Percentiles rank a stretch among this genome's conserved stretches.
phyloP scores from a whole-genome alignment of 129 eudicot species.

The Helichrysum umbraculigerum region DNA sequence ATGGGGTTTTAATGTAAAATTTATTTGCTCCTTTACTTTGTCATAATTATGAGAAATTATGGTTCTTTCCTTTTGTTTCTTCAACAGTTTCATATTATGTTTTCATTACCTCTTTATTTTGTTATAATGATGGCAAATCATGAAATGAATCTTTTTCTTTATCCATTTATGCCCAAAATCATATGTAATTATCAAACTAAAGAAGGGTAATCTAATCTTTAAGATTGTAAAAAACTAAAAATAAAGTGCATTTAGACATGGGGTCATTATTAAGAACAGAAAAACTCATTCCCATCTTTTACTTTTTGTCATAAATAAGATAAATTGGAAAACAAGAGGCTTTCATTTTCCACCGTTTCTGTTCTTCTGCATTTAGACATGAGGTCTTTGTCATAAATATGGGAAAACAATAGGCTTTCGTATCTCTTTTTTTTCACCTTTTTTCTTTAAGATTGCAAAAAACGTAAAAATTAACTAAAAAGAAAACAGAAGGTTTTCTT shows the following conservation, averaged over 20 bases:
- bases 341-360: neutral
- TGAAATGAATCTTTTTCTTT: conserved; percentile 30
- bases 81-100: neutral
- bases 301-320: conserved; percentile 10
- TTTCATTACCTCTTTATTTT: conserved; percentile 34
- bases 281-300: conserved; percentile 3
- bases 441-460: neutral
- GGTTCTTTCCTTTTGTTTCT: neutral
- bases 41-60: conserved; percentile 6
- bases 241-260: conserved; percentile 26
- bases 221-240: conserved; percentile 17
- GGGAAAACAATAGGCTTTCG: neutral
- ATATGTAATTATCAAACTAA: conserved; percentile 27
- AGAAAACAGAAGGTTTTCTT: neutral
- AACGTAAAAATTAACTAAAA: neutral
- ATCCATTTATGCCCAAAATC: conserved; percentile 31
- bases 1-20: conserved; percentile 22
- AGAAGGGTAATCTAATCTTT: conserved; percentile 26
- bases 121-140: conserved; percentile 35
- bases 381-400: neutral
- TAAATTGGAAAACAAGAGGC: too few species aligned
- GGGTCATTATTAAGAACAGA: neutral
- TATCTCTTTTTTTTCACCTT: neutral
- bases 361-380: neutral
- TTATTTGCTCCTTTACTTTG: conserved; percentile 22